A percentile compares a stretch with the other conserved stretches of the same genome.
Conservation (phyloP, 257 asterid species). For the Ballota nigra region DNA sequence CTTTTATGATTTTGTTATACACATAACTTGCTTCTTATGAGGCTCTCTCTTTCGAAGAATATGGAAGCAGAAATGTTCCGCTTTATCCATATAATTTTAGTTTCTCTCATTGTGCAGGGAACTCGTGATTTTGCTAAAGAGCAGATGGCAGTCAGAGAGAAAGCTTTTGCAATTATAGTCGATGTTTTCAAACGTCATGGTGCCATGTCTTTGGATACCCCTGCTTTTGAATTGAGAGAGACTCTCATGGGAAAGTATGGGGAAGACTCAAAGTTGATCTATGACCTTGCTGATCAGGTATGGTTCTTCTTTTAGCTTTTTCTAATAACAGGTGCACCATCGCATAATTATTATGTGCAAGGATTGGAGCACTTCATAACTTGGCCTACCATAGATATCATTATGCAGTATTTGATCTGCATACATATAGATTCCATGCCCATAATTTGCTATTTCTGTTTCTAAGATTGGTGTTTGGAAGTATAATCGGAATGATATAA, state of each 20-base stretch:
- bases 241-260: conserved; percentile 98
- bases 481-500: background rate
- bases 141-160: conserved; percentile 88
- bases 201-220: conserved; percentile 87
- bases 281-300: conserved; percentile 98
- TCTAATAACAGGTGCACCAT: background rate
- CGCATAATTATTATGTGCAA: background rate
- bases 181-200: conserved; percentile 94
- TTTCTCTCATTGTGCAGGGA: conserved; percentile 49
- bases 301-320: conserved; percentile 12
- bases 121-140: conserved; percentile 93
- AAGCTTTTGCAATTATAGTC: conserved; percentile 60
- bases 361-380: background rate
- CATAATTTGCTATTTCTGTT: background rate
- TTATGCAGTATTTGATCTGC: conserved; percentile 5
- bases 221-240: conserved; percentile 90
- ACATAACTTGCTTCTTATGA: background rate
- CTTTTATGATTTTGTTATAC: background rate
- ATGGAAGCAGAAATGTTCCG: background rate
- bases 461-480: background rate
- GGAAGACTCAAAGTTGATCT: conserved; percentile 93
- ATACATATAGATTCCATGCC: background rate
- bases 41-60: background rate
- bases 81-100: background rate
- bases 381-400: background rate